Evolutionary conservation across 441 rosid species (phyloP), one percentile per base, ranked within the genome.

Genomic region (Erodium trifolium): DNA sequence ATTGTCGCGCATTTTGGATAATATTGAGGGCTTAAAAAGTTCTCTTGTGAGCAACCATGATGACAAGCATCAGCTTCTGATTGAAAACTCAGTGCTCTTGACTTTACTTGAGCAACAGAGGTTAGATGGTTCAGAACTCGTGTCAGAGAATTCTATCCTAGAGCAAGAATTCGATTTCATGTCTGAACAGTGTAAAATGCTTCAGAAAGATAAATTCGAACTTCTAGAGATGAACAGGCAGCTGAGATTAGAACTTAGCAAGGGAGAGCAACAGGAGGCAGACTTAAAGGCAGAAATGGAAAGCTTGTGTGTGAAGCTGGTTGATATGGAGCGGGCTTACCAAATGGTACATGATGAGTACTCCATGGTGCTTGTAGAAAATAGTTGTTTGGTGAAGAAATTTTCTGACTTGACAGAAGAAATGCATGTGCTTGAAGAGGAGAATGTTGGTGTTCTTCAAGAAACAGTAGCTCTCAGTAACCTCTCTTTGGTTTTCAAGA

Each of bases 81-180:
- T 89, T 71, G 95, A 87, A 81, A 89, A 89, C 75, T 83, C 83
- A 0, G 85, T 89, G 76, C 76, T 89, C 31, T 71, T 80, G 69
- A 80, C 87, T 75, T 70, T 89, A 41, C 77, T 87, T 35, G 75
- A 69, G 68, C 85, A 82, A 18, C 70, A 81, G n/a, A 72, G 76
- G 17, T 69, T 82, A 60, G 86, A 82, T 12, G 80, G 87, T 67
- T 79, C 73, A 31, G 79, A 82, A 60, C 55, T 82, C 19, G 82
- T 80, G 78, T 77, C 80, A 1, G 73, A 80, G 73, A 85, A 78
- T 57, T 35, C 12, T 23, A 70, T 71, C 45, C 65, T 78, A 45
- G 80, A 81, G 76, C 76, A 76, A 80, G 84, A 89, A 69, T 68
- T 78, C n/a, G 67, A 73, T 72, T 70, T 51, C 31, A 68, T 73